These are phyloP conservation scores for Leucogyrophana mollusca DNA, from an alignment of 768 basidiomycete genomes.

Conservation along the genomic window DNA sequence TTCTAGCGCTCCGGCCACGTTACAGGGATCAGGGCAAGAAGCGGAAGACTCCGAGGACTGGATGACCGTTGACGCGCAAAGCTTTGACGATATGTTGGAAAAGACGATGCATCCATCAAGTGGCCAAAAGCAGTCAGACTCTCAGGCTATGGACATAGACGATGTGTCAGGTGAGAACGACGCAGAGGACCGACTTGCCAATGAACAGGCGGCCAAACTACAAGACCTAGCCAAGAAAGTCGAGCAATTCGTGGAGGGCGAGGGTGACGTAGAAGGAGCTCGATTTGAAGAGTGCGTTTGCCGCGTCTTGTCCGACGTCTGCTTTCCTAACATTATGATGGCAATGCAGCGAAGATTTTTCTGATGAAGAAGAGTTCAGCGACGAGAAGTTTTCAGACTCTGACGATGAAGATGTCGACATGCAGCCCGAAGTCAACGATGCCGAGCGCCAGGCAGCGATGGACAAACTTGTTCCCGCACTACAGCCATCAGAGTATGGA, in stretches of 20 bases:
- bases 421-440: conserved; percentile 21
- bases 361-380: conserved; percentile 56
- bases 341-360: conserved; percentile 55
- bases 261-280: conserved; percentile 89
- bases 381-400: conserved; percentile 46
- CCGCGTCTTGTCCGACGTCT: conserved; percentile 1
- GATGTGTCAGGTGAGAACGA: conserved; percentile 21
- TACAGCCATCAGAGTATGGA: conserved; percentile 87
- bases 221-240: conserved; percentile 82
- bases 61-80: conserved; percentile 76
- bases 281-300: conserved; percentile 83
- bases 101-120: conserved; percentile 25
- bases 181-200: conserved; percentile 45
- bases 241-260: conserved; percentile 84
- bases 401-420: conserved; percentile 40
- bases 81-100: conserved; percentile 74
- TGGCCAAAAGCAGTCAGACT: not conserved
- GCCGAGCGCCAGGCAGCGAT: conserved; percentile 61
- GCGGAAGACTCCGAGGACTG: conserved; percentile 81
- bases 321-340: conserved; percentile 3
- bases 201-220: conserved; percentile 67
- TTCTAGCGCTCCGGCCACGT: conserved; percentile 33
- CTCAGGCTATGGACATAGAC: conserved; percentile 53
- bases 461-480: conserved; percentile 77
- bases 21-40: conserved; percentile 22